These are phyloP conservation scores for Pleurotus citrinopileatus DNA, from an alignment of 768 basidiomycete genomes.

Conservation along the genomic window DNA sequence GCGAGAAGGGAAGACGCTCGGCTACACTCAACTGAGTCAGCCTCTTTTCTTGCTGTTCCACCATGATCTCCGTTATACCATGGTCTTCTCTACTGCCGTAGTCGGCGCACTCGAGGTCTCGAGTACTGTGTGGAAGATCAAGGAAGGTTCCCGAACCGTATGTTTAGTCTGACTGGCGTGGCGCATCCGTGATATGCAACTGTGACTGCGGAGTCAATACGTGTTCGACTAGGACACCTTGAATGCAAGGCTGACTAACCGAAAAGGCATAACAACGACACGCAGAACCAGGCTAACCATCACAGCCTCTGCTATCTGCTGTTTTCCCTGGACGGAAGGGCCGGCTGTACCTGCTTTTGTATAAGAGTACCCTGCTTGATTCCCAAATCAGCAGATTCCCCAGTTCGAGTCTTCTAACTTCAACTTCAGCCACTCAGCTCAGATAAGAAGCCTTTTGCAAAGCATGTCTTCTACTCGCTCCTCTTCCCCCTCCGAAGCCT, in stretches of 20 bases:
- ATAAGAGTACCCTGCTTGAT: slow-evolving; percentile 7
- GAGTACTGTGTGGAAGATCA: neutral
- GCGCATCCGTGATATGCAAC: slow-evolving; percentile 10
- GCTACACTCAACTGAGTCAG: neutral
- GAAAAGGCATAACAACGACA: slow-evolving; percentile 8
- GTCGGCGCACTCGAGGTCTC: neutral
- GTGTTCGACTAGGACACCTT: slow-evolving; percentile 9
- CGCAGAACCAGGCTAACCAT: slow-evolving; percentile 4
- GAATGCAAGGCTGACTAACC: slow-evolving; percentile 10
- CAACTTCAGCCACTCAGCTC: slow-evolving; percentile 10
- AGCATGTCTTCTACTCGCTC: slow-evolving; percentile 14
- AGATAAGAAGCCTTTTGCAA: slow-evolving; percentile 23
- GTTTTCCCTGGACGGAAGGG: slow-evolving; percentile 2
- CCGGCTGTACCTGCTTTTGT: slow-evolving; percentile 10
- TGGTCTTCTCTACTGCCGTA: neutral
- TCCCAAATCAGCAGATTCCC: slow-evolving; percentile 7
- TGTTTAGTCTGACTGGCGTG: slow-evolving; percentile 1
- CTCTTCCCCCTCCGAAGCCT: slow-evolving; percentile 12
- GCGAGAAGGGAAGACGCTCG: no score
- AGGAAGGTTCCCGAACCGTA: slow-evolving; percentile 5
- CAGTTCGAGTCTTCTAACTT: slow-evolving; percentile 8
- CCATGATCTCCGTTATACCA: neutral
- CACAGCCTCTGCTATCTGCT: slow-evolving; percentile 4
- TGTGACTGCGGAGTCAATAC: slow-evolving; percentile 9
- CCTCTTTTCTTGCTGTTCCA: neutral